Evolutionary conservation across 805 yeast genomes (phyloP).

Genomic region (Cyberlindnera euphorbiiphila): DNA sequence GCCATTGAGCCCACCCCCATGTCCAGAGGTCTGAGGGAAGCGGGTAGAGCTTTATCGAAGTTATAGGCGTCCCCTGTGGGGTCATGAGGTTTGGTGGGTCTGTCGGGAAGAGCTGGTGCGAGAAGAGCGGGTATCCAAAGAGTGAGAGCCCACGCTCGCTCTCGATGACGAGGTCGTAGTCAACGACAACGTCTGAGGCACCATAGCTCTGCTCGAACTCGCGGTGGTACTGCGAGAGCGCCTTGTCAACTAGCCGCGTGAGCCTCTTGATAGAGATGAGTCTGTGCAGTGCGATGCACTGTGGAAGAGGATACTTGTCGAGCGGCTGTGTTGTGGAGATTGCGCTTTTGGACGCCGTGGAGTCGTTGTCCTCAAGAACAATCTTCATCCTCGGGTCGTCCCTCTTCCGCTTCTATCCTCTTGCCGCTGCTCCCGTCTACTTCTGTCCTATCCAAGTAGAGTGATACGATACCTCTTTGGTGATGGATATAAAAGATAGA

Average conservation of each 20-base stretch:
- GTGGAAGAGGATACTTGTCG: conserved; percentile 8
- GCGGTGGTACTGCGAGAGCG: not conserved
- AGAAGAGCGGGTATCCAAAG: conserved; percentile 49
- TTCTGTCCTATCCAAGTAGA: too few species aligned
- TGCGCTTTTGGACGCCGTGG: not conserved
- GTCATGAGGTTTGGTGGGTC: conserved; percentile 40
- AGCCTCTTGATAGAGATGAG: conserved; percentile 2
- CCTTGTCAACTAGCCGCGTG: conserved; percentile 3
- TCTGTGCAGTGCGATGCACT: conserved; percentile 8
- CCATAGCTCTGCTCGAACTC: not conserved
- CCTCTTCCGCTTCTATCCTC: not conserved
- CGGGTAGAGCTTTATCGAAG: conserved; percentile 25
- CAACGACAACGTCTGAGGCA: conserved; percentile 1
- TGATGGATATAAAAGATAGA: too few species aligned
- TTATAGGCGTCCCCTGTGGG: conserved; percentile 23
- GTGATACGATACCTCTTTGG: too few species aligned
- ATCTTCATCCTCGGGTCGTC: conserved; percentile 8
- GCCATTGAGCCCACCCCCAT: conserved; percentile 73
- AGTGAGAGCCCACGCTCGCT: conserved; percentile 52
- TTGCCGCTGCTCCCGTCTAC: too few species aligned
- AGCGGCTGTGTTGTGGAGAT: not conserved
- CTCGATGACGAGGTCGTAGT: conserved; percentile 43
- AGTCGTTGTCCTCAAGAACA: conserved; percentile 11
- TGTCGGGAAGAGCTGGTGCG: conserved; percentile 40
- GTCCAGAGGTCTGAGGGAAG: conserved; percentile 59